A percentile compares a stretch with the other conserved stretches of the same genome.
Conservation (phyloP, 108 stramenopile genomes). For the Skeletonema tropicum region DNA sequence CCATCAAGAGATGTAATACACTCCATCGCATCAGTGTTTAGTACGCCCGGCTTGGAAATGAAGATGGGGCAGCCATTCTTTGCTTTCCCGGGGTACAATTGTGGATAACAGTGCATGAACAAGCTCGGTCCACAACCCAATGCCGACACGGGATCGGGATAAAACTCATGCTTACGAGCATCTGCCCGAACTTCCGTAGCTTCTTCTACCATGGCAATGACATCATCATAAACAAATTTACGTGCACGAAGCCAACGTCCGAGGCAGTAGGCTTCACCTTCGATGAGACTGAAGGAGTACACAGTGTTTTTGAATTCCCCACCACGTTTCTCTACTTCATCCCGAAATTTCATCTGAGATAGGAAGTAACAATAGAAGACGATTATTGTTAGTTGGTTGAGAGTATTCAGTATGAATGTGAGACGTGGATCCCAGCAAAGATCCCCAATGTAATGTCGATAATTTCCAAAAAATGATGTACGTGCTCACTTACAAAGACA, state of each 20-base stretch:
- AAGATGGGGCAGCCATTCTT: constrained; percentile 82
- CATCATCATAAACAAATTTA: constrained; percentile 62
- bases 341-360: constrained; percentile 52
- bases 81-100: constrained; percentile 74
- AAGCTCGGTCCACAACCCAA: constrained; percentile 70
- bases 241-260: constrained; percentile 45
- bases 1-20: constrained; percentile 83
- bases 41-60: constrained; percentile 83
- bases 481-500: constrained; percentile 36
- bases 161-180: constrained; percentile 68
- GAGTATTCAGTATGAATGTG: constrained; percentile 27
- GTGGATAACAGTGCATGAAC: constrained; percentile 82
- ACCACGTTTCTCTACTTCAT: constrained; percentile 53
- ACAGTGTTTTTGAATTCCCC: constrained; percentile 54
- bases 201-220: constrained; percentile 84
- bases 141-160: constrained; percentile 68
- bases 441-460: neutral
- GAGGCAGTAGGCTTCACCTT: constrained; percentile 54
- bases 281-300: constrained; percentile 49
- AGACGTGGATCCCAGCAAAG: neutral
- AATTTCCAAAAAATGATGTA: too few relatives aligned
- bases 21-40: constrained; percentile 80
- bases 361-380: neutral
- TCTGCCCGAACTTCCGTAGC: constrained; percentile 68
- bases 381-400: constrained; percentile 6